Evolutionary conservation across 2,329 filamentous ascomycete species (phyloP).

Genomic region (Juglanconis oblonga): DNA sequence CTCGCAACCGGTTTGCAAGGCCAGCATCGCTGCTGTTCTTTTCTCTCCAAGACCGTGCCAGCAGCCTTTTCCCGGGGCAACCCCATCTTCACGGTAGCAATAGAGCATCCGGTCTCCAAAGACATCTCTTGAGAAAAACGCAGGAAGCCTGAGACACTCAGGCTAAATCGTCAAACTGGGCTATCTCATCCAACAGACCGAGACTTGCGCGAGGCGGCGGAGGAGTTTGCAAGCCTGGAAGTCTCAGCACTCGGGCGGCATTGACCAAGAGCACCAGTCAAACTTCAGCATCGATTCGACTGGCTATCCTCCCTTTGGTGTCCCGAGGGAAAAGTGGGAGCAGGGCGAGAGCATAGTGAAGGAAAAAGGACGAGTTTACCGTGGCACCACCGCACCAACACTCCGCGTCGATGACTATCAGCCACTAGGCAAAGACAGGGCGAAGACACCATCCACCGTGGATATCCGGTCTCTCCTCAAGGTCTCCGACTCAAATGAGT

Average conservation of each 20-base stretch:
- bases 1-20: conserved; percentile 1
- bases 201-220: neutral
- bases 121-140: neutral
- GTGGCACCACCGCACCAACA: neutral
- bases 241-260: neutral
- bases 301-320: conserved; percentile 1
- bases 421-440: conserved; percentile 32
- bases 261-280: conserved; percentile 5
- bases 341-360: conserved; percentile 3
- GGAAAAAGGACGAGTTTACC: conserved; percentile 1
- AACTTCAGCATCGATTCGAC: conserved; percentile 1
- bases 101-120: neutral
- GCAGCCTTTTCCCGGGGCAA: neutral
- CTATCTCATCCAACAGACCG: neutral
- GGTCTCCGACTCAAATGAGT: conserved; percentile 70
- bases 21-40: neutral
- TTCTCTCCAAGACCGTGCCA: neutral
- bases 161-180: neutral
- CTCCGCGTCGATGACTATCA: conserved; percentile 30
- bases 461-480: conserved; percentile 92
- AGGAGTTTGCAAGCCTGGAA: conserved; percentile 1
- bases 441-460: conserved; percentile 66
- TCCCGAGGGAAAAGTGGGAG: conserved; percentile 8
- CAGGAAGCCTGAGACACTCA: neutral
- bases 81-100: neutral